Evolutionary conservation across 192 early-diverging fungal genomes (phyloP).

Genomic region (Dissophora globulifera): DNA sequence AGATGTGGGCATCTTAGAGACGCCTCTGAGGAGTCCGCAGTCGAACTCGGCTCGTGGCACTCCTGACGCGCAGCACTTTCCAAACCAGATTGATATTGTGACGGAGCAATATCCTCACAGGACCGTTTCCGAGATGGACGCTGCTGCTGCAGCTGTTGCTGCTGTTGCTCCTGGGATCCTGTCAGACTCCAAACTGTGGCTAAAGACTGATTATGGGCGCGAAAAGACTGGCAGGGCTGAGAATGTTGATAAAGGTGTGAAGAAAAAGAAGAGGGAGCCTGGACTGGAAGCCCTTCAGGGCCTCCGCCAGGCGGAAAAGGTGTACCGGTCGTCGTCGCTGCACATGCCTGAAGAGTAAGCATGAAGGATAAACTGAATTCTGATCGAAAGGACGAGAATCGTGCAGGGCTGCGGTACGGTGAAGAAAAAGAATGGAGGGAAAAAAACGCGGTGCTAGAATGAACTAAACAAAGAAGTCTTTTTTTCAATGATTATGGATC

Average conservation of each 20-base stretch:
- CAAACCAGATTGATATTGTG: not conserved
- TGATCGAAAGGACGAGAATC: constrained; percentile 9
- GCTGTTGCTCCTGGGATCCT: not conserved
- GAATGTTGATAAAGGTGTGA: constrained; percentile 6
- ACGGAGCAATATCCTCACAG: not conserved
- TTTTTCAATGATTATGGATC: too few relatives aligned
- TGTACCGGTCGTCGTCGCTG: constrained; percentile 41
- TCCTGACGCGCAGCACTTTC: not conserved
- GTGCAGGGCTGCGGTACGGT: constrained; percentile 37
- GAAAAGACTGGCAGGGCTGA: constrained; percentile 18
- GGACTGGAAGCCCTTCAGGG: constrained; percentile 18
- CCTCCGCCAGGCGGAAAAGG: constrained; percentile 30
- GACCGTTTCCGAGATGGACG: constrained; percentile 4
- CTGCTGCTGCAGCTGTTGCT: constrained; percentile 19
- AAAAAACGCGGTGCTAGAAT: not conserved
- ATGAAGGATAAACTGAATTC: constrained; percentile 30
- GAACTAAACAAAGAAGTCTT: not conserved
- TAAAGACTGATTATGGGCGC: constrained; percentile 1
- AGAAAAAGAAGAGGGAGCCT: constrained; percentile 24
- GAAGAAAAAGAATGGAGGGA: not conserved
- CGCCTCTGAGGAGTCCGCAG: not conserved
- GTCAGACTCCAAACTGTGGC: not conserved
- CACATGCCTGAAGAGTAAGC: constrained; percentile 42
- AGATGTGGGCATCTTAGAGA: constrained; percentile 31
- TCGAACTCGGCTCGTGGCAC: not conserved